A percentile compares a stretch with the other conserved stretches of the same genome.
These are phyloP conservation scores for Tylopilus plumbeoviolaceoides DNA, from an alignment of 768 basidiomycete genomes.

Conservation along the genomic window DNA sequence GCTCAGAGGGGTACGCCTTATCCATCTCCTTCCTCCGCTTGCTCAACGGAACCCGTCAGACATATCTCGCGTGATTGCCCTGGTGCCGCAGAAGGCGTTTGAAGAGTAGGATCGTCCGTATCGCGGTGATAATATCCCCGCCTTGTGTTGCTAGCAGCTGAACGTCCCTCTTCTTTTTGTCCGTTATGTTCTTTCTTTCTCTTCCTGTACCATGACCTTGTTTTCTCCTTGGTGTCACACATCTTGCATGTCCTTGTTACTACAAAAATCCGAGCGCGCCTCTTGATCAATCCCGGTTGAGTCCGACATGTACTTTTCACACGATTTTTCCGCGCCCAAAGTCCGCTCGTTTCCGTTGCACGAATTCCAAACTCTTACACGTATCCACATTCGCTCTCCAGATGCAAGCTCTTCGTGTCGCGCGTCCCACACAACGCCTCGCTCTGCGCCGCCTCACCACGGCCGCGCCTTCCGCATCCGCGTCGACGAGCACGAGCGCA, in stretches of 20 bases:
- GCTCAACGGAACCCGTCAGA: conserved; percentile 30
- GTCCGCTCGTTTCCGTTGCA: conserved; percentile 1
- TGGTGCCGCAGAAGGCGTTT: conserved; percentile 26
- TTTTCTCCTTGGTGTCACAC: conserved; percentile 12
- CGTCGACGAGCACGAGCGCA: conserved; percentile 17
- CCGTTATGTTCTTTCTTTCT: neutral
- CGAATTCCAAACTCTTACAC: neutral
- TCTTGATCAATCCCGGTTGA: conserved; percentile 11
- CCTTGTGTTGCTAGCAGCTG: conserved; percentile 28
- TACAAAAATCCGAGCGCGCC: neutral
- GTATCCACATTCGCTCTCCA: neutral
- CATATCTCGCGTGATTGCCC: conserved; percentile 88
- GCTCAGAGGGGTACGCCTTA: conserved; percentile 63
- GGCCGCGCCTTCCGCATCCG: conserved; percentile 37
- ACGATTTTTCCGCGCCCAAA: conserved; percentile 1
- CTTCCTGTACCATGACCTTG: neutral
- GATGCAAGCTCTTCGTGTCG: conserved; percentile 43
- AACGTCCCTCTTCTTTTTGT: neutral
- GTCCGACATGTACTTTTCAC: conserved; percentile 16
- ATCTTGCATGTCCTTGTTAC: conserved; percentile 6
- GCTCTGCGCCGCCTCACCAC: conserved; percentile 48
- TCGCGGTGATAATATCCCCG: conserved; percentile 11
- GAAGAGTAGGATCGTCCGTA: conserved; percentile 14
- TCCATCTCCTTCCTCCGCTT: neutral
- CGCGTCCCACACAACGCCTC: conserved; percentile 39